phyloP scores from a whole-genome alignment of 805 yeast genomes.

The Metschnikowia colocasiae region DNA sequence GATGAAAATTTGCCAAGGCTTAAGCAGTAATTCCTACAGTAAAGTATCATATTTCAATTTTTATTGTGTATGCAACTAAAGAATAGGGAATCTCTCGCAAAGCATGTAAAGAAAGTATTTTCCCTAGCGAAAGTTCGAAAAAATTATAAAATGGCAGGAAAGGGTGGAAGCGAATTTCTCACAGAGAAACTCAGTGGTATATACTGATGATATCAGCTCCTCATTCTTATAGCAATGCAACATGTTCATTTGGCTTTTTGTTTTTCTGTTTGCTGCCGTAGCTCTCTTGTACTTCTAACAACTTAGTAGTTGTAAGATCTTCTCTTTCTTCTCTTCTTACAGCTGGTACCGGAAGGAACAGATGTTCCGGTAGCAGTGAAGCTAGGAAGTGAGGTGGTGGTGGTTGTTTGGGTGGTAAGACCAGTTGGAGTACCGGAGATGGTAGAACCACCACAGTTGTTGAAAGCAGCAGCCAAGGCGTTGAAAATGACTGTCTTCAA shows the following conservation, averaged over 20 bases:
- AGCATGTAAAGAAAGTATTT: background rate
- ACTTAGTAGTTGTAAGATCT: conserved; percentile 23
- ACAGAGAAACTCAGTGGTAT: conserved; percentile 4
- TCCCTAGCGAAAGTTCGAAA: background rate
- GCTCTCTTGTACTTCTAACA: background rate
- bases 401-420: conserved; percentile 20
- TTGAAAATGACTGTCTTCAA: conserved; percentile 39
- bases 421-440: conserved; percentile 23
- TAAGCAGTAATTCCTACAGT: background rate
- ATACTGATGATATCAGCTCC: background rate
- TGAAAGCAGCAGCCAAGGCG: conserved; percentile 42
- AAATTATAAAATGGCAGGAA: background rate
- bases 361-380: conserved; percentile 21
- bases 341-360: conserved; percentile 18
- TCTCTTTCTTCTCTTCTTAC: conserved; percentile 26
- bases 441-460: conserved; percentile 33
- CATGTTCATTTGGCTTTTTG: background rate
- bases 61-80: conserved; percentile 2
- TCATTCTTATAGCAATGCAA: conserved; percentile 1
- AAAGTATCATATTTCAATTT: background rate
- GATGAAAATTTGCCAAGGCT: no score
- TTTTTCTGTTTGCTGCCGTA: background rate
- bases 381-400: conserved; percentile 24
- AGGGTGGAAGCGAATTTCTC: background rate
- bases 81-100: background rate